These are phyloP conservation scores for Phylloporus arenicola DNA, from an alignment of 768 basidiomycete species.

Conservation along the genomic window DNA sequence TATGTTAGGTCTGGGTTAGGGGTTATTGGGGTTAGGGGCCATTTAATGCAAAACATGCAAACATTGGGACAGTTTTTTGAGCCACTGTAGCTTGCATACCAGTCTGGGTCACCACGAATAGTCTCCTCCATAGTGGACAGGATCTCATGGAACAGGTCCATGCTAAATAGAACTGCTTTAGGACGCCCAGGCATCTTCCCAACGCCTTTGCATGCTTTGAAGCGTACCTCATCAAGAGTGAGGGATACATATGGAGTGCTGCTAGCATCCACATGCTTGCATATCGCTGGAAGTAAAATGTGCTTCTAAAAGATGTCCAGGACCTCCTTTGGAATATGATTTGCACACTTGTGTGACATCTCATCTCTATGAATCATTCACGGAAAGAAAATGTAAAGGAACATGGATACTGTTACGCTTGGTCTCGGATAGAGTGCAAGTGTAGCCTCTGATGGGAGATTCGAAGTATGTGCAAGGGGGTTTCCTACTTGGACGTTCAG, in stretches of 20 bases:
- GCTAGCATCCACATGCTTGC: not conserved
- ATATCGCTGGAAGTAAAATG: slow-evolving; percentile 9
- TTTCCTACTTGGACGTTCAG: too few species aligned
- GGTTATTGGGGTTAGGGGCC: too few species aligned
- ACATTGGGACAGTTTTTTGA: too few species aligned
- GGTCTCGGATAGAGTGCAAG: too few species aligned
- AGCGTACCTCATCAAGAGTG: slow-evolving; percentile 1
- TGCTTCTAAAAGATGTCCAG: slow-evolving; percentile 6
- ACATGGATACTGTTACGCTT: too few species aligned
- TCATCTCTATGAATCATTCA: slow-evolving; percentile 12
- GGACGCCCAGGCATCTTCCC: not conserved
- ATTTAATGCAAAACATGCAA: too few species aligned
- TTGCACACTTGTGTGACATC: not conserved
- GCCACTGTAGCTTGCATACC: slow-evolving; percentile 2
- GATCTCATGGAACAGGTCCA: not conserved
- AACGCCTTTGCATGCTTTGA: slow-evolving; percentile 1
- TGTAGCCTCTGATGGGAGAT: too few species aligned
- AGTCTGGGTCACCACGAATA: not conserved
- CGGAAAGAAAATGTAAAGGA: slow-evolving; percentile 9
- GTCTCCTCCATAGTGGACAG: slow-evolving; percentile 4
- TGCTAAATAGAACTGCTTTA: slow-evolving; percentile 8
- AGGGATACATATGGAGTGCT: slow-evolving; percentile 4
- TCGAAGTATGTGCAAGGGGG: too few species aligned
- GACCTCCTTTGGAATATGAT: slow-evolving; percentile 5
- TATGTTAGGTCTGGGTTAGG: too few species aligned